Base-by-base conservation (phyloP, 2,329 filamentous ascomycete genomes). In the Tympanopsis confertula region DNA sequence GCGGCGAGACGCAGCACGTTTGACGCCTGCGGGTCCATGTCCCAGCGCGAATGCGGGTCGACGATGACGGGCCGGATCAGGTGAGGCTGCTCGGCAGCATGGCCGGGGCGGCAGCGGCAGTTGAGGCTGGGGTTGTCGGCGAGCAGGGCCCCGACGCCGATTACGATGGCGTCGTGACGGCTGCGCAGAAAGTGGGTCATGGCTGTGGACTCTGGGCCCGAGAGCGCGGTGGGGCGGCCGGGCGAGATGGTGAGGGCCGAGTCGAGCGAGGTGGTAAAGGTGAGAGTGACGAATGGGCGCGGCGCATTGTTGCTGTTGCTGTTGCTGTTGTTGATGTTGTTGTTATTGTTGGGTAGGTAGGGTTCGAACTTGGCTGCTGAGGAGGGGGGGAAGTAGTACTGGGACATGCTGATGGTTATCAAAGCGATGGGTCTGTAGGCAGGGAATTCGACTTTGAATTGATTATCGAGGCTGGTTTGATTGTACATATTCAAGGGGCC, bases 121-220 rank as follows among this genome's bases (percentile, higher is more conserved):
- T 80, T 81, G 36, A 82, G 54, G 3, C 65, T 66, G 1, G 77
- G 77, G 45, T 81, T 65, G 47, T 82, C 77, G 4, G 71, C 67
- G 19, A 73, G 57, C 12, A 74, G 76, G 7, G 77, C 81, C 2
- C 72, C 71, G 3, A 69, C 72, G 10, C 77, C 77, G 19, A 82
- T 58, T 5, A 82, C 53, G 32, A 82, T 79, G 7, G 73, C 75
- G 44, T 75, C 67, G 50, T 81, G 75, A 19, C 61, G 62, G 2
- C 70, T 69, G 39, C 77, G 71, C 4, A 82, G 61, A 48, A 74
- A 74, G 51, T 82, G 77, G 0, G 77, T 82, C 71, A 81, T 76
- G 19, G 70, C 59, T 52, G 79, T 81, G 4, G 74, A 72, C 41
- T 71, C 61, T 0, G 71, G 66, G 4, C 75, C 75, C 2, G 78